Evolutionary conservation across 345 rosid species (phyloP), one percentile per base, ranked within the genome.

Genomic region (Alliaria petiolata): DNA sequence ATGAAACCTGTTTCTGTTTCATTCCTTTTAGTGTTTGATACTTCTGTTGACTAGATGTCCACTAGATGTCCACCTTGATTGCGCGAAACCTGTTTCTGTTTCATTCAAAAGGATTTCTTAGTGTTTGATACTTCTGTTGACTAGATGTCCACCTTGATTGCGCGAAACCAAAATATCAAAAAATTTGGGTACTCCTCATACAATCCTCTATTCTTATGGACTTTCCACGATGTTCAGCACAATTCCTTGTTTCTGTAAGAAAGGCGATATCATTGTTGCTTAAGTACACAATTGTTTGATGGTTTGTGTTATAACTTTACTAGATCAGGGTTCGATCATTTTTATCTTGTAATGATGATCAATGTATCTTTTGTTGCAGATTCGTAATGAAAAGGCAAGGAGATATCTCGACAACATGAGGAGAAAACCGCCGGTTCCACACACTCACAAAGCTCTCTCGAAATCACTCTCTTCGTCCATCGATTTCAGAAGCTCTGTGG

Each of bases 61-160:
- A n/a, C n/a, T n/a, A n/a, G n/a, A n/a, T n/a, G n/a, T n/a, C n/a
- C n/a, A n/a, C n/a, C n/a, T n/a, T n/a, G n/a, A n/a, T n/a, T n/a
- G n/a, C n/a, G n/a, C n/a, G n/a, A n/a, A n/a, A n/a, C 44, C 19
- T 66, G 33, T 13, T 19, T 42, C 25, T 19, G 62, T 61, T 65
- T 9, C 49, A 39, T 7, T 51, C 14, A 43, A 31, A n/a, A 16
- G 56, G 20, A 12, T 64, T 50, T 15, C 67, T 65, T 15, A 38
- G 71, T 59, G 43, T 69, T 65, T 60, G 77, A 55, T 49, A 22
- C 50, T 56, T 75, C 19, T 77, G 40, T 82, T 77, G 25, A 55
- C 40, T 75, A 95, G 97, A 95, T 88, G 99, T 95, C 46, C 99
- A 95, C 78, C 99, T 95, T 63, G 99, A 95, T 78, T 95, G n/a